Evolutionary conservation across 768 basidiomycete species (phyloP).

Genomic region (Serendipita sp.): DNA sequence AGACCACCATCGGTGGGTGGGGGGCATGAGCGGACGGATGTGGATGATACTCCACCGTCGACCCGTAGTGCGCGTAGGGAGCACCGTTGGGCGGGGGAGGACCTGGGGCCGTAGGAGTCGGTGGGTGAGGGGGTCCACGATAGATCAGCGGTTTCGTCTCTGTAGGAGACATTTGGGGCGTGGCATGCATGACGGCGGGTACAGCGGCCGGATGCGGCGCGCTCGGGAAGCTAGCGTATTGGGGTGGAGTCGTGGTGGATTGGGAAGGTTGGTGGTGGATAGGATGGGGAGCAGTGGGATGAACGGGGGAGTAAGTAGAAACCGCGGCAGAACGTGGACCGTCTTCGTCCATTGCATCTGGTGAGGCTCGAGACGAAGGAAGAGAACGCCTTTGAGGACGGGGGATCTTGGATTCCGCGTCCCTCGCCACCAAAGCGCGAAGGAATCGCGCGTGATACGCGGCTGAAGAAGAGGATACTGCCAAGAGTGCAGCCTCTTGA

Average conservation of each 20-base stretch:
- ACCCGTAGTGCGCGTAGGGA: background rate
- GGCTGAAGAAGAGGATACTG: conserved; percentile 46
- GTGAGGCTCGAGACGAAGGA: background rate
- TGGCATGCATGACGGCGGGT: background rate
- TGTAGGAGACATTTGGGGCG: background rate
- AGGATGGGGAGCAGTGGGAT: background rate
- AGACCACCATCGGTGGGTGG: background rate
- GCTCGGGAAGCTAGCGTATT: background rate
- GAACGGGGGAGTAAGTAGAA: background rate
- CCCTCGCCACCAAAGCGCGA: conserved; percentile 46
- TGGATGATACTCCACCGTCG: background rate
- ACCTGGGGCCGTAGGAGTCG: background rate
- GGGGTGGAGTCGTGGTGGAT: background rate
- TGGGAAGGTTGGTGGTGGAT: background rate
- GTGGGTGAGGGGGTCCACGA: background rate
- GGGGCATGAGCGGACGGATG: background rate
- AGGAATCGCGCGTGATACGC: conserved; percentile 69
- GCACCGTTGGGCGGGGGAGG: background rate
- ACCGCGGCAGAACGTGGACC: background rate
- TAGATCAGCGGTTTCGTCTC: conserved; percentile 1
- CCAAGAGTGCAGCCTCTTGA: conserved; percentile 43
- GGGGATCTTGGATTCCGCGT: conserved; percentile 16
- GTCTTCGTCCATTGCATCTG: conserved; percentile 3
- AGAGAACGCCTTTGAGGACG: background rate
- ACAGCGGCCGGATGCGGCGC: background rate